Evolutionary conservation across 116 monocot species (phyloP).

Genomic region (Thalassia testudinum): DNA sequence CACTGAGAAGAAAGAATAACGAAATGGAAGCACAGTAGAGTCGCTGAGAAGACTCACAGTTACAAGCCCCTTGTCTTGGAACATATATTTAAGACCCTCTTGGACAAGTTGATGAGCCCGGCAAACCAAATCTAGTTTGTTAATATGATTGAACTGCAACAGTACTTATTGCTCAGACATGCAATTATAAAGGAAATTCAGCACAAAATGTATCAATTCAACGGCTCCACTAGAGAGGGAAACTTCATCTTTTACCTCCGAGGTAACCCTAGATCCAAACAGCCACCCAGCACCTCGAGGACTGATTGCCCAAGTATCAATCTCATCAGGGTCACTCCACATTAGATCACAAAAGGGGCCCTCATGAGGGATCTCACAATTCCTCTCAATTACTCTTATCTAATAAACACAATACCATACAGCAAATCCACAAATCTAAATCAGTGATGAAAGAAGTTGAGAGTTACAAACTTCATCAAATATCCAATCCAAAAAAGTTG

Average conservation of each 20-base stretch:
- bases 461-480: no score
- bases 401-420: slow-evolving; percentile 13
- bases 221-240: neutral
- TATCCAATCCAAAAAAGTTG: no score
- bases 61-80: slow-evolving; percentile 82
- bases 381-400: slow-evolving; percentile 86
- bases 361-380: slow-evolving; percentile 96
- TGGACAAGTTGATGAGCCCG: slow-evolving; percentile 89
- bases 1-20: neutral
- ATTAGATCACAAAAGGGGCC: slow-evolving; percentile 96
- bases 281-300: slow-evolving; percentile 98
- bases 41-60: slow-evolving; percentile 96
- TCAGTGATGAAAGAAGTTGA: no score
- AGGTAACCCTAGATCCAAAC: slow-evolving; percentile 88
- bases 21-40: no score
- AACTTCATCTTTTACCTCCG: slow-evolving; percentile 34
- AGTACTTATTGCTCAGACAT: neutral
- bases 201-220: neutral
- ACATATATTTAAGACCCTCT: slow-evolving; percentile 90
- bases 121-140: slow-evolving; percentile 79
- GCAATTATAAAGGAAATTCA: no score
- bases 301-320: slow-evolving; percentile 94
- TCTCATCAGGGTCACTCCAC: slow-evolving; percentile 99
- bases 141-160: slow-evolving; percentile 76
- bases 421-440: no score